phyloP scores from a whole-genome alignment of 331 rosid species.

The Saraca asoca region DNA sequence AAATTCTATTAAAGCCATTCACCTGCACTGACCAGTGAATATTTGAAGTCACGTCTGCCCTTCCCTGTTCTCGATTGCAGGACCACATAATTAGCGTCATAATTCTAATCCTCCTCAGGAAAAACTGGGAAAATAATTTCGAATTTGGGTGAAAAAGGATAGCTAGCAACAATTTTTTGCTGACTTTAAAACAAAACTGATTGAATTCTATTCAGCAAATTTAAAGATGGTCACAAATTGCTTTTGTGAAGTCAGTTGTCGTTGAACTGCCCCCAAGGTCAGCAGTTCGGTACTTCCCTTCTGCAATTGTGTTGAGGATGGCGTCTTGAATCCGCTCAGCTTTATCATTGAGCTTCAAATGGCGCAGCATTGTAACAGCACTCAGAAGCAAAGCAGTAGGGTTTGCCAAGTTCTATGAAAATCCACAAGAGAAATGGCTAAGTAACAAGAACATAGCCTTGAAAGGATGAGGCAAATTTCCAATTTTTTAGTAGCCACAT shows the following conservation, averaged over 20 bases:
- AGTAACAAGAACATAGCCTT: slow-evolving; percentile 17
- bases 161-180: slow-evolving; percentile 43
- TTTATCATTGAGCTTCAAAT: slow-evolving; percentile 74
- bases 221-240: slow-evolving; percentile 83
- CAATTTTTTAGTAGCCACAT: no score
- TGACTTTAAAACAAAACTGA: slow-evolving; percentile 30
- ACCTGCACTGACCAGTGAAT: slow-evolving; percentile 28
- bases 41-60: slow-evolving; percentile 31
- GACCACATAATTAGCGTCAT: slow-evolving; percentile 38
- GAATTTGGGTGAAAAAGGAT: slow-evolving; percentile 39
- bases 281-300: slow-evolving; percentile 91
- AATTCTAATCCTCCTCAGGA: slow-evolving; percentile 46
- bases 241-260: slow-evolving; percentile 71
- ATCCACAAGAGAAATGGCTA: slow-evolving; percentile 33
- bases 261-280: slow-evolving; percentile 90
- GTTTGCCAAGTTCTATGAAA: slow-evolving; percentile 80
- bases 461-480: not conserved
- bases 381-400: slow-evolving; percentile 96
- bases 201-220: slow-evolving; percentile 20
- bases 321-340: slow-evolving; percentile 82
- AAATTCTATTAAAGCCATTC: slow-evolving; percentile 15
- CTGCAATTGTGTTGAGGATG: slow-evolving; percentile 76
- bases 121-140: slow-evolving; percentile 35
- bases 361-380: slow-evolving; percentile 84
- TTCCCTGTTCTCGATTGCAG: slow-evolving; percentile 33